Conservation (phyloP, 257 asterid species). For the Scutellaria barbata region DNA sequence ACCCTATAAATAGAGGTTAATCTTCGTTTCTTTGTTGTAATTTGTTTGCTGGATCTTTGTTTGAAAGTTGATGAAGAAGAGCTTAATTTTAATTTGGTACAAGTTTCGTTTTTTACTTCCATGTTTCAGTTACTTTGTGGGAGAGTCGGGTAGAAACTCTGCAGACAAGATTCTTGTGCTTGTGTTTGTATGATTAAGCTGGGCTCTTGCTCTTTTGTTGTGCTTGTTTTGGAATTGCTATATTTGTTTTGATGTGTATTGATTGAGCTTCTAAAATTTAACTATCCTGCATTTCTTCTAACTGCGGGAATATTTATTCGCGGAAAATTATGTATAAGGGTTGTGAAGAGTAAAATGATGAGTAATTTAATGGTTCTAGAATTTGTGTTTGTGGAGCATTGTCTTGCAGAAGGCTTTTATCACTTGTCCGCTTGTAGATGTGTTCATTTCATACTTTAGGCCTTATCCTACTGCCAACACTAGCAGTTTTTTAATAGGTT, state of each 20-base stretch:
- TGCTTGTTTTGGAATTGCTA: not conserved
- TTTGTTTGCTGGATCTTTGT: conserved; percentile 14
- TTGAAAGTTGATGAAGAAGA: conserved; percentile 24
- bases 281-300: not conserved
- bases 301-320: no score
- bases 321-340: no score
- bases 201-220: no score
- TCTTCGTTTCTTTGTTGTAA: not conserved
- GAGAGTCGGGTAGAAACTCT: not conserved
- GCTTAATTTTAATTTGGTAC: not conserved
- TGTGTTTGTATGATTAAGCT: no score
- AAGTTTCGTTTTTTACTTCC: no score
- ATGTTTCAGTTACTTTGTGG: no score
- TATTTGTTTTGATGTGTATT: conserved; percentile 2
- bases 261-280: conserved; percentile 14
- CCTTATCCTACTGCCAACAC: no score
- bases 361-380: not conserved
- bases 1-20: not conserved
- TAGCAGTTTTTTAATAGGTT: not conserved
- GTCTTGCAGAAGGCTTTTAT: no score
- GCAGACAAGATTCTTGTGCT: not conserved
- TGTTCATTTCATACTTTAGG: no score
- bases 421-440: no score
- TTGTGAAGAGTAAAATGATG: not conserved
- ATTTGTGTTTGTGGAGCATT: not conserved